These are phyloP conservation scores for Sclerotinia subarctica DNA, from an alignment of 2,329 filamentous ascomycete species.

Conservation along the genomic window DNA sequence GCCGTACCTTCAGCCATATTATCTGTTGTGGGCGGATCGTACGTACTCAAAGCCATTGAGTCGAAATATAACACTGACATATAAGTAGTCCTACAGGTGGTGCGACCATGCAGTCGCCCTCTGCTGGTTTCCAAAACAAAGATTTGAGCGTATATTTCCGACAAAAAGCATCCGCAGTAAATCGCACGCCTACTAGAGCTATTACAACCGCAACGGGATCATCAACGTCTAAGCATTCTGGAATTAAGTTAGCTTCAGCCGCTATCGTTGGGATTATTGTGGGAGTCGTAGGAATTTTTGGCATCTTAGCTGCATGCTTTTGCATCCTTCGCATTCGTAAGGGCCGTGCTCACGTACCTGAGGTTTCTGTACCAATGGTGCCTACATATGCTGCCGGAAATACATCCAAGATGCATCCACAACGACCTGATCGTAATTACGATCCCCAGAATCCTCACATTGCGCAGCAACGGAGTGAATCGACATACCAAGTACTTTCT, in stretches of 20 bases:
- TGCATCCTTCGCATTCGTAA: conserved; percentile 37
- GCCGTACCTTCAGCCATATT: conserved; percentile 52
- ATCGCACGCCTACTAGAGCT: conserved; percentile 50
- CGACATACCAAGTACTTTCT: background rate
- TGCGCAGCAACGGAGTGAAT: background rate
- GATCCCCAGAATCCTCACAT: conserved; percentile 22
- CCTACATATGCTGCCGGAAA: conserved; percentile 9
- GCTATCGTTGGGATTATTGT: conserved; percentile 47
- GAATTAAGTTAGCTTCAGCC: conserved; percentile 38
- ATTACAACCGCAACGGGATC: conserved; percentile 25
- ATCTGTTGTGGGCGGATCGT: conserved; percentile 48
- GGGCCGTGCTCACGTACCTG: background rate
- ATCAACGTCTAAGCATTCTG: conserved; percentile 30
- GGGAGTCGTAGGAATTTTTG: conserved; percentile 31
- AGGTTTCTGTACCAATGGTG: conserved; percentile 11
- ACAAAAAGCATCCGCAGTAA: conserved; percentile 46
- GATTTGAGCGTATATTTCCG: conserved; percentile 55
- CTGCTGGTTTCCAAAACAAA: conserved; percentile 47
- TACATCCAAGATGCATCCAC: conserved; percentile 10
- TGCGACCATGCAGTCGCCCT: conserved; percentile 52
- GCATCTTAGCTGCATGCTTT: conserved; percentile 28
- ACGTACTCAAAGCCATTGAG: conserved; percentile 14
- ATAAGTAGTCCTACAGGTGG: conserved; percentile 45
- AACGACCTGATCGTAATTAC: conserved; percentile 21
- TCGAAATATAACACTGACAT: conserved; percentile 12